Evolutionary conservation across 179 eudicot genomes (phyloP), one percentile per base, ranked within the genome.

Genomic region (Drosera spatulata): DNA sequence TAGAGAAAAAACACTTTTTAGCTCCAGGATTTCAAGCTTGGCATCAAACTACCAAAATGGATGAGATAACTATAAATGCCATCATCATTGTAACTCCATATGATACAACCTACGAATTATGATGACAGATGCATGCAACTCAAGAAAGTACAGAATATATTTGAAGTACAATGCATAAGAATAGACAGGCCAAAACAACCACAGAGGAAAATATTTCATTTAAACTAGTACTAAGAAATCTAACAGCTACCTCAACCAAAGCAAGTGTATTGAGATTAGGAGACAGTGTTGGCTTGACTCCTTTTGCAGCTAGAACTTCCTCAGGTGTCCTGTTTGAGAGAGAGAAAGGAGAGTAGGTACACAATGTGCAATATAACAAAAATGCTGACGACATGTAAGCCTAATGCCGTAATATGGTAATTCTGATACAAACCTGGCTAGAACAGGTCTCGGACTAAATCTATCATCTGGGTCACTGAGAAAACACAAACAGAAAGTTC

Each of bases 261-360:
- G 96, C 91, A 68, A 91, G 91, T 55, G 98, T 91, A 72, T 91
- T 73, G 46, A 91, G 86, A 74, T 91, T 91, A 51, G 98, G 96
- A 55, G 98, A 91, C 66, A 91, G 76, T 65, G 98, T 85, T 7
- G 98, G 98, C 80, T 91, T 91, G 63, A 91, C 98, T 75, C 98
- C 98, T 84, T 59, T 91, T 39, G 96, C 98, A n/a, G 96, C 98
- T 43, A 91, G 74, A 65, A 91, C 89, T 79, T 91, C 98, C 59
- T 91, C 96, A 39, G 98, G 98, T 42, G 95, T 88, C 84, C 98
- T 91, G 67, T 61, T 68, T 13, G 39, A 65, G 61, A 66, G 38
- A 56, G 38, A 13, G 33, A 62, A 55, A 12, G 2, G 10, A 51
- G 42, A 66, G 42, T 50, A 62, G 46, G 58, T 47, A 41, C 53